phyloP scores from a whole-genome alignment of 768 basidiomycete species.

The Hericium rajendrae region DNA sequence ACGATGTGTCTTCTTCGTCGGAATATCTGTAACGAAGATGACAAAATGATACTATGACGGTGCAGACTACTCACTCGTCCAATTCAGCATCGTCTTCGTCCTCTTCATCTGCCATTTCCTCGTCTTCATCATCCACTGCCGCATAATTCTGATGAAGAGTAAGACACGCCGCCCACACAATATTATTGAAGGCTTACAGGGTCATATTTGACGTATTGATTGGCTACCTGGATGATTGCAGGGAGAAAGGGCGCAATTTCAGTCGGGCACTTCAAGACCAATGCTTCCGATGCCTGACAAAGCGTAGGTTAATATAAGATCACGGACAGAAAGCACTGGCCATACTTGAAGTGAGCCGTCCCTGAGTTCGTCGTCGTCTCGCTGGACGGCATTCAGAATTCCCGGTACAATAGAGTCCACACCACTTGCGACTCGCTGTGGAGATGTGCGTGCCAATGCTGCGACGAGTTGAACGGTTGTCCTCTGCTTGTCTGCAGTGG shows the following conservation, averaged over 20 bases:
- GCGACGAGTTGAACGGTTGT: slow-evolving; percentile 74
- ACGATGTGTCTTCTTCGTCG: slow-evolving; percentile 96
- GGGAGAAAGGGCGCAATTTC: slow-evolving; percentile 70
- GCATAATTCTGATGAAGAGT: slow-evolving; percentile 60
- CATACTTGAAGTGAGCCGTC: slow-evolving; percentile 72
- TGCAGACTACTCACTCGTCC: slow-evolving; percentile 47
- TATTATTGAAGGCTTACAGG: slow-evolving; percentile 46
- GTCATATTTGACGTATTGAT: slow-evolving; percentile 83
- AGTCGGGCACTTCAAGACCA: slow-evolving; percentile 74
- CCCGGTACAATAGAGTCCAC: slow-evolving; percentile 60
- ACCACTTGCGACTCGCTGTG: slow-evolving; percentile 51
- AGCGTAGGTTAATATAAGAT: not conserved
- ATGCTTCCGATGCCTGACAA: slow-evolving; percentile 68
- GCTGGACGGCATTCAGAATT: slow-evolving; percentile 55
- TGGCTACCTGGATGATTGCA: slow-evolving; percentile 60
- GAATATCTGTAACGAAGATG: slow-evolving; percentile 54
- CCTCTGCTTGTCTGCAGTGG: slow-evolving; percentile 58
- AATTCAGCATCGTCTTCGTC: slow-evolving; percentile 76
- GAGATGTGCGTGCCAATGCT: slow-evolving; percentile 68
- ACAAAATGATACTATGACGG: not conserved
- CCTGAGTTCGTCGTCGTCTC: slow-evolving; percentile 75
- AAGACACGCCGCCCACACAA: not conserved
- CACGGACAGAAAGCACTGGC: not conserved
- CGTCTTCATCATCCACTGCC: slow-evolving; percentile 59
- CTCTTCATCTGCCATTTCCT: slow-evolving; percentile 53